Evolutionary conservation across 192 early-diverging fungal genomes (phyloP), one percentile per base, ranked within the genome.

Genomic region (Entophlyctis luteolus): DNA sequence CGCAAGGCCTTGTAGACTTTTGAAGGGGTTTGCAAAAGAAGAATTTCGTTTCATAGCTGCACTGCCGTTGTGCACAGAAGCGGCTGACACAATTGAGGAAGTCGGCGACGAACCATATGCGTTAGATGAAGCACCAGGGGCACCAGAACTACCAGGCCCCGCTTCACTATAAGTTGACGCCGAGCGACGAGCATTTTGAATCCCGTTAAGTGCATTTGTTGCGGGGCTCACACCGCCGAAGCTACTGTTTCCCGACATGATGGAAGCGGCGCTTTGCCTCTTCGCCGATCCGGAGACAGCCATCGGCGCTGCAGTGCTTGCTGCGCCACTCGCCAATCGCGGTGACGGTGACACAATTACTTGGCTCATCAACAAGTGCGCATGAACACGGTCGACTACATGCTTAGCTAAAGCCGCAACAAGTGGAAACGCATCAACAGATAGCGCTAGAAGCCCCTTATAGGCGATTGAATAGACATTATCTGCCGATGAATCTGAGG

Each of bases 401-500:
- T 79, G 75, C 16, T 79, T 69, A 18, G 93, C 93, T 4, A 81
- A 65, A 27, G 74, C 59, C 6, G 91, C 80, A 3, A 96, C 91
- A 18, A 89, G 89, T 0, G 81, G 84, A 62, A 90, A 89, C 31
- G 92, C 84, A 63, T 98, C 96, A 0, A 87, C 83, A 20, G 88
- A 89, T 8, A 98, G 80, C 45, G 78, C 84, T 38, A 96, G 81
- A 4, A 96, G 68, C 4, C 86, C 82, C 79, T 95, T 96, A 88
- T 89, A 93, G 18, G 95, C 82, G 18, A 78, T 79, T 0, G 72
- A 65, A 66, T 91, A 84, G 4, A 89, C 84, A 28, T 84, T 73
- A 62, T 72, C 67, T 53, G 54, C 84, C 55, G 36, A 72, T 38
- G 2, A 48, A 49, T 5, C 8, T 5, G 16, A 16, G 8, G 20